These are phyloP conservation scores for Candida vaughaniae DNA, from an alignment of 805 yeast genomes.

Conservation along the genomic window DNA sequence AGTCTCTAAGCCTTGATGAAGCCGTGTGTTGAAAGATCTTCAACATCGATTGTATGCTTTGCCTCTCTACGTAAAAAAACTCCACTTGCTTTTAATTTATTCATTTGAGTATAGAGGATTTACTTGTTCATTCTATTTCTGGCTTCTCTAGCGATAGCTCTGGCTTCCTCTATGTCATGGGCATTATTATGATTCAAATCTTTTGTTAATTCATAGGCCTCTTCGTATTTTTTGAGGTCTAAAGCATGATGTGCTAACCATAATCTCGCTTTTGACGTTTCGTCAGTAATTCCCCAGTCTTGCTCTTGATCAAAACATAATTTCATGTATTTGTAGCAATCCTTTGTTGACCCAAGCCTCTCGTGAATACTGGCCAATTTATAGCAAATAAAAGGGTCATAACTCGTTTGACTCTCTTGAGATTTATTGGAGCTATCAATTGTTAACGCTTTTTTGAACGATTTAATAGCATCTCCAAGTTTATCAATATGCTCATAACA, in stretches of 20 bases:
- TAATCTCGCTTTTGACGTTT: constrained; percentile 73
- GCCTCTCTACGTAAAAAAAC: no score
- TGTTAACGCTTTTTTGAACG: constrained; percentile 73
- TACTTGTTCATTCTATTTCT: constrained; percentile 46
- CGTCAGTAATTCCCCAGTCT: constrained; percentile 67
- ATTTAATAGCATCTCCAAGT: constrained; percentile 68
- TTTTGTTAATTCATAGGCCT: constrained; percentile 71
- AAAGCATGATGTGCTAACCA: constrained; percentile 81
- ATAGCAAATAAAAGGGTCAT: constrained; percentile 53
- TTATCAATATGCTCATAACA: constrained; percentile 82
- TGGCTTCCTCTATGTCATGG: constrained; percentile 85
- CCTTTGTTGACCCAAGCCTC: constrained; percentile 48
- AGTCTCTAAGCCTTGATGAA: no score
- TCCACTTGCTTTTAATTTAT: no score
- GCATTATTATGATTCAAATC: constrained; percentile 70
- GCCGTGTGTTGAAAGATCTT: no score
- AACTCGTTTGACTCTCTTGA: constrained; percentile 10
- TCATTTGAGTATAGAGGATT: no score
- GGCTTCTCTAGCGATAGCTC: constrained; percentile 79
- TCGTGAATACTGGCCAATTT: constrained; percentile 70
- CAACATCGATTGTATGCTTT: no score
- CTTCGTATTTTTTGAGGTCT: constrained; percentile 53
- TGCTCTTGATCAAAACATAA: constrained; percentile 63
- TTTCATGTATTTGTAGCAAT: constrained; percentile 63
- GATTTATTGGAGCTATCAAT: constrained; percentile 36